Evolutionary conservation across 2,329 filamentous ascomycete species (phyloP), one percentile per base, ranked within the genome.

Genomic region (Blastomyces gilchristii): DNA sequence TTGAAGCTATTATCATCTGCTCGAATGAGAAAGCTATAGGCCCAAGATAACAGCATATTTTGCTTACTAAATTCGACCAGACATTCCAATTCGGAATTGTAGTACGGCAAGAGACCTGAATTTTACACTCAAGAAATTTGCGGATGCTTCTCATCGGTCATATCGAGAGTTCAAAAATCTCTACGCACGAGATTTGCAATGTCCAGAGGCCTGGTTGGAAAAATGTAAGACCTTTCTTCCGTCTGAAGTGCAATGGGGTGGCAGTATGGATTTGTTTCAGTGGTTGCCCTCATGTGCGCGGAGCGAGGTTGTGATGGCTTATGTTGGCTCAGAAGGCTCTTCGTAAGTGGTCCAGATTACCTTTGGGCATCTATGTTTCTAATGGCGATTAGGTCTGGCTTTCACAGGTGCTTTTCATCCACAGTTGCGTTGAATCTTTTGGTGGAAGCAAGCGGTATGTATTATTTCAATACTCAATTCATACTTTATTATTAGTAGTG

Each of bases 261-360:
- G 73, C 14, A 67, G 70, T 14, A 65, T 74, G 54, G 72, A 75
- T 59, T 64, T 74, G 22, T 75, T 75, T 63, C 71, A 72, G 61
- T 72, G 69, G 67, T 65, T 75, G 22, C 73, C 73, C 25, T 69
- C 69, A 31, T 73, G 72, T 57, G 71, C 71, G 11, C 62, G 70
- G 8, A 73, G 73, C 60, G 73, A 75, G 61, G 73, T 75, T 31
- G 70, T 75, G 68, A 74, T 75, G 73, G 73, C 71, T 34, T 74
- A 75, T 66, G 69, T 74, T 43, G 73, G 73, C 2, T 73, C 71
- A 53, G 69, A 71, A 63, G 72, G 69, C 45, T 72, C 70, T 39
- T 70, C 69, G 69, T 71, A 63, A 14, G 69, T 65, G 16, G n/a
- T 37, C 14, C 39, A 1, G 49, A 56, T 57, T n/a, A 9, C 14